Evolutionary conservation across 805 yeast species (phyloP), one percentile per base, ranked within the genome.

Genomic region (Candida endomychidarum): DNA sequence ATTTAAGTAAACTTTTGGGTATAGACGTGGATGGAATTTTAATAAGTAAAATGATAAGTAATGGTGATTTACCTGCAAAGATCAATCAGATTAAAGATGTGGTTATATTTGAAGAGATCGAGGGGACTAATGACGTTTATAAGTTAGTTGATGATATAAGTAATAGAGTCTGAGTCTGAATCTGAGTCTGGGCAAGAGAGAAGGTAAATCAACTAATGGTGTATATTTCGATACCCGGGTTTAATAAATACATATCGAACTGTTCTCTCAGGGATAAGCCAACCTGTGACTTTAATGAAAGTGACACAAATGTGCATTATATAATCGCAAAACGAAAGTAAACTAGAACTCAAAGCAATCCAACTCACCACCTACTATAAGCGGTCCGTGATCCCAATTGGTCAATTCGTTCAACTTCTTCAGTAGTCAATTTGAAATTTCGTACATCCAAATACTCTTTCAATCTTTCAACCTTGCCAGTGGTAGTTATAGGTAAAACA

Each of bases 351-450:
- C n/a, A n/a, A n/a, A n/a, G n/a, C n/a, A n/a, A n/a, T n/a, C n/a
- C n/a, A n/a, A n/a, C n/a, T n/a, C n/a, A n/a, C n/a, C n/a, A 37
- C 16, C 21, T 37, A 23, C 40, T 29, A 22, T 28, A 23, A 15
- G 31, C 49, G 47, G 51, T 52, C 4, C 44, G 45, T 9, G 47
- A 32, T 18, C 69, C 70, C 8, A 46, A 48, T 8, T 44, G 38
- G 36, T 46, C 50, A 33, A 66, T 65, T 24, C 46, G 34, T 23
- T 46, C 47, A 9, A 61, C 52, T 33, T 85, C 93, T 1, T 60
- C 76, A 1, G 58, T 46, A 2, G 71, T 58, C 42, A 86, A 63
- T 48, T 74, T 65, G 46, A 85, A 81, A 23, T 67, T 68, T 25
- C 57, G 62, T 45, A 76, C 77, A 18, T 75, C 72, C 44, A 69